Conservation (phyloP, 345 rosid species). For the Triadica sebifera region DNA sequence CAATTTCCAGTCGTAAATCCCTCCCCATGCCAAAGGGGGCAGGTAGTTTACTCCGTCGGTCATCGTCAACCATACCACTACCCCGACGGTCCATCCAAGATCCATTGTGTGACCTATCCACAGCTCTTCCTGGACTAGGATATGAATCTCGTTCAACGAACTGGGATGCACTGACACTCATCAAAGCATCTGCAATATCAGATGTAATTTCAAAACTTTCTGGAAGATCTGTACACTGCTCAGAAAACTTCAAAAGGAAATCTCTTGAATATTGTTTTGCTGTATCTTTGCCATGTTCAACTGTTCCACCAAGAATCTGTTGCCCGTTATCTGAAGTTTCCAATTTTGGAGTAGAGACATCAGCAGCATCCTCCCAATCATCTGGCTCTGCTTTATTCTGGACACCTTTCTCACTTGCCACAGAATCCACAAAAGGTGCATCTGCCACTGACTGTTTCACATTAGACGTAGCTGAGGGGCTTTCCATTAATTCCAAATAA, state of each 20-base stretch:
- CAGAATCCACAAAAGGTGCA: constrained; percentile 27
- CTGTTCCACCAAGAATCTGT: constrained; percentile 26
- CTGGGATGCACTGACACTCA: constrained; percentile 37
- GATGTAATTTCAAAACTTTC: constrained; percentile 49
- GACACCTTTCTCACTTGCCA: constrained; percentile 31
- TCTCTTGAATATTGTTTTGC: constrained; percentile 89
- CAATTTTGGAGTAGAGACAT: constrained; percentile 73
- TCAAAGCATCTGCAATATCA: constrained; percentile 49
- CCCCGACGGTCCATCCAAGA: constrained; percentile 72
- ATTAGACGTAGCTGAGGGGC: constrained; percentile 27
- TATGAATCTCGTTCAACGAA: constrained; percentile 50
- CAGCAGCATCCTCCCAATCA: constrained; percentile 99
- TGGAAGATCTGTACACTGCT: constrained; percentile 67
- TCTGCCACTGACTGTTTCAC: constrained; percentile 41
- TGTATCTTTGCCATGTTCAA: constrained; percentile 35
- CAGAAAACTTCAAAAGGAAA: constrained; percentile 77
- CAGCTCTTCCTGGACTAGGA: constrained; percentile 56
- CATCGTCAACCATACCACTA: constrained; percentile 59
- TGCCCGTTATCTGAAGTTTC: constrained; percentile 41
- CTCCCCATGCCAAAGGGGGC: constrained; percentile 53
- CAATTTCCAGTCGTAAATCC: constrained; percentile 45
- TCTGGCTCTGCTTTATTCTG: constrained; percentile 67
- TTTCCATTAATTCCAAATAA: constrained; percentile 34
- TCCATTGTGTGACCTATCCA: constrained; percentile 60
- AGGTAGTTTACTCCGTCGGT: constrained; percentile 58